phyloP scores from a whole-genome alignment of 495 filamentous ascomycete genomes.

The Penicillium bialowiezense region DNA sequence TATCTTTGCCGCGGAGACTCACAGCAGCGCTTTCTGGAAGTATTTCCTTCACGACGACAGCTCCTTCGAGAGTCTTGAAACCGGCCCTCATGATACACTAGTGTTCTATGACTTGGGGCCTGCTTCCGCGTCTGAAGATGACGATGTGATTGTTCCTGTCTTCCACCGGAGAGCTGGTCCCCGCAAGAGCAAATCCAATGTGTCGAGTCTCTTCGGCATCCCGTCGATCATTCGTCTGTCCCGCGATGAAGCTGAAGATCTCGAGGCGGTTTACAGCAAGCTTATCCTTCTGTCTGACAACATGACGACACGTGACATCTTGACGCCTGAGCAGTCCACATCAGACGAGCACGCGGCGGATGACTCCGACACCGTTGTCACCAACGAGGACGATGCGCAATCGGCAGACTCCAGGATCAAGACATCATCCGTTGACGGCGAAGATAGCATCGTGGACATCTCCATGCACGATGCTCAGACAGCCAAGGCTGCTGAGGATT shows the following conservation, averaged over 20 bases:
- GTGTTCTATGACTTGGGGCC: conserved; percentile 77
- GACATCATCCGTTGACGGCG: conserved; percentile 76
- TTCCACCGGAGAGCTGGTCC: conserved; percentile 60
- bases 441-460: conserved; percentile 89
- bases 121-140: conserved; percentile 37
- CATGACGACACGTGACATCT: conserved; percentile 61
- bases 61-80: conserved; percentile 64
- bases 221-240: conserved; percentile 61
- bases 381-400: conserved; percentile 69
- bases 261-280: conserved; percentile 60
- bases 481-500: conserved; percentile 24
- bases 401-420: conserved; percentile 68
- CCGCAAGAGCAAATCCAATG: conserved; percentile 46
- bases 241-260: conserved; percentile 58
- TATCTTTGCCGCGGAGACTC: conserved; percentile 75
- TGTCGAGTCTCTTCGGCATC: conserved; percentile 42
- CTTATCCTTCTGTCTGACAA: conserved; percentile 53
- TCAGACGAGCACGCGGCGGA: conserved; percentile 41
- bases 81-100: conserved; percentile 57
- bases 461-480: conserved; percentile 67
- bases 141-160: conserved; percentile 78
- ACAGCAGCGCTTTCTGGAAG: conserved; percentile 77
- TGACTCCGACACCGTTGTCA: conserved; percentile 70
- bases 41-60: conserved; percentile 62
- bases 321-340: conserved; percentile 48